Evolutionary conservation across 2,329 filamentous ascomycete genomes (phyloP), one percentile per base, ranked within the genome.

Genomic region (Fusarium circinatum): DNA sequence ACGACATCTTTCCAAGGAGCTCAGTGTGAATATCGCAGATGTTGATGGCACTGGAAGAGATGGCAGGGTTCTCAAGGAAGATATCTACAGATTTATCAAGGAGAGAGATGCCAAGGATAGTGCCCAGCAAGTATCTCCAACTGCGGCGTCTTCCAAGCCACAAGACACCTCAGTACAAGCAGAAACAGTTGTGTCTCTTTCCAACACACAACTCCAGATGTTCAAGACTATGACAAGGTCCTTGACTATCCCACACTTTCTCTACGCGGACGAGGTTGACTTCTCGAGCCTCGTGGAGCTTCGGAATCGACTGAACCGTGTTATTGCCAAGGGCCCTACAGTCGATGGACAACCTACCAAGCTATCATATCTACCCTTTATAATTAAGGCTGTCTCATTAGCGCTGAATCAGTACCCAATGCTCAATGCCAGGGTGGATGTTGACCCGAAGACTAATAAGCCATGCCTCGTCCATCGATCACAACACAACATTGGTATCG

Each of bases 181-280:
- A 61, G 96, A 98, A 82, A 93, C 91, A 14, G 83, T 86, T 5
- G 87, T 92, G 38, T 85, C 89, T 65, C 86, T 99, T 70, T 94
- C 94, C 18, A 92, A 91, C 42, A 93, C 94, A 20, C 96, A 98
- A 84, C 88, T 89, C 42, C 93, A 94, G 80, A 99, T 99, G 96
- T 98, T 98, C 90, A 98, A 97, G 85, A 89, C 91, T 68, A 99
- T 99, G 96, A 98, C 96, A 20, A 91, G 91, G 66, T 98, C 96
- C 6, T 88, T 99, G 72, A 90, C 84, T 57, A 98, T 98, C 77
- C 96, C 96, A 0, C 96, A 98, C 83, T 98, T 99, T 84, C 90
- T 98, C 69, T 99, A 97, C 84, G 93, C 94, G 44, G 95, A 98
- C 83, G 94, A 96, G 80, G 87, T 98, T 56, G 93, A 97, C 84